Conservation (phyloP, 495 filamentous ascomycete genomes). For the Darksidea phi region DNA sequence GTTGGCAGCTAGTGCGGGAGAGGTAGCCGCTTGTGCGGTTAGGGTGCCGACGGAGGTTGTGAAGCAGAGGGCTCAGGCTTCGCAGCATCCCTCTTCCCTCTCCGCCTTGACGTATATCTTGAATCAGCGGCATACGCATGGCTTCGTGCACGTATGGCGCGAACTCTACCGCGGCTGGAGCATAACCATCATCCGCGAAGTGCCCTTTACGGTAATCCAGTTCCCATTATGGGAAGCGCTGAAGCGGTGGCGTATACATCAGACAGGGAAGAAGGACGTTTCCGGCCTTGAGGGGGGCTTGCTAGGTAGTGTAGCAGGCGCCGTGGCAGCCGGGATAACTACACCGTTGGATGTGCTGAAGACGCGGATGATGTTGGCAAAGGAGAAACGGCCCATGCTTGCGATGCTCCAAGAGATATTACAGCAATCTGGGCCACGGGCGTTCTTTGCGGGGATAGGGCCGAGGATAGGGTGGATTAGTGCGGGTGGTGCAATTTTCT, state of each 20-base stretch:
- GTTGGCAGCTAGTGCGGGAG: slow-evolving; percentile 81
- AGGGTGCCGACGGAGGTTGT: slow-evolving; percentile 94
- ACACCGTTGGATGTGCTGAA: slow-evolving; percentile 96
- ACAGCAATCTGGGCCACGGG: slow-evolving; percentile 65
- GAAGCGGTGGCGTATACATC: slow-evolving; percentile 57
- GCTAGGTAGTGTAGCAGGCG: slow-evolving; percentile 81
- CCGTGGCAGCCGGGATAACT: slow-evolving; percentile 81
- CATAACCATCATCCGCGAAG: slow-evolving; percentile 90
- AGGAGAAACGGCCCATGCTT: slow-evolving; percentile 55
- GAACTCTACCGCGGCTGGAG: slow-evolving; percentile 89
- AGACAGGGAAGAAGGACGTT: slow-evolving; percentile 47
- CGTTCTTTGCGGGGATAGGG: slow-evolving; percentile 85
- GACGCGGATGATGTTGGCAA: slow-evolving; percentile 89
- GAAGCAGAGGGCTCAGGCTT: slow-evolving; percentile 93
- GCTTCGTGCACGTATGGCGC: slow-evolving; percentile 60
- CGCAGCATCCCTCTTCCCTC: slow-evolving; percentile 62
- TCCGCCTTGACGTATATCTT: slow-evolving; percentile 70
- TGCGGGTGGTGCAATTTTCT: slow-evolving; percentile 86
- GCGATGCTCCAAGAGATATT: slow-evolving; percentile 66
- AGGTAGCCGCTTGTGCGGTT: slow-evolving; percentile 88
- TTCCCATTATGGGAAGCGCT: slow-evolving; percentile 96
- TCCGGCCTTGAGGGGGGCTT: slow-evolving; percentile 76
- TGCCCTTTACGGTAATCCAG: slow-evolving; percentile 94
- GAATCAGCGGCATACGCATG: slow-evolving; percentile 47
- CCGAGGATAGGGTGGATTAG: slow-evolving; percentile 93